phyloP scores from a whole-genome alignment of 345 rosid species.

The Eucalyptus cloeziana region DNA sequence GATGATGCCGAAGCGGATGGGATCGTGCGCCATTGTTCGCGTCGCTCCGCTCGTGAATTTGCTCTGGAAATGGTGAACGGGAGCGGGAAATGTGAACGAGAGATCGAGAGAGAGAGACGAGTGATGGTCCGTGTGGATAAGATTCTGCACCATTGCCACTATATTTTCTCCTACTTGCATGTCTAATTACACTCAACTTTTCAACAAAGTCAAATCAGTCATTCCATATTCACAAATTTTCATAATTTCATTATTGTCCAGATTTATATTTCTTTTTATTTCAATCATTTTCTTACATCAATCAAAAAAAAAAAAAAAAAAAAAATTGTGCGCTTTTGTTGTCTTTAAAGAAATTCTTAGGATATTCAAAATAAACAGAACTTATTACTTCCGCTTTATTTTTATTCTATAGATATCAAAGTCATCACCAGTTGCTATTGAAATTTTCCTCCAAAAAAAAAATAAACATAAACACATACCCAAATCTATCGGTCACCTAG shows the following conservation, averaged over 20 bases:
- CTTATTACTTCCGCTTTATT: no score
- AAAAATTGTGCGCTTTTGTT: not conserved
- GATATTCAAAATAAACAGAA: no score
- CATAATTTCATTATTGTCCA: not conserved
- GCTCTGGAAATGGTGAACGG: not conserved
- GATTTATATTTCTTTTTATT: no score
- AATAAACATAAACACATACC: no score
- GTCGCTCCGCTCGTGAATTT: not conserved
- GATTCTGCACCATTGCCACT: not conserved
- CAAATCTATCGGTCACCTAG: no score
- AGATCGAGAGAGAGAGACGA: not conserved
- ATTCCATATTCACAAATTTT: not conserved
- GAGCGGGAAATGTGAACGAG: not conserved
- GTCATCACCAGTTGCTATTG: rapidly evolving
- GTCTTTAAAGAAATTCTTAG: no score
- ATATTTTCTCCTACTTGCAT: no score
- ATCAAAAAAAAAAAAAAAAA: no score
- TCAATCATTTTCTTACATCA: not conserved
- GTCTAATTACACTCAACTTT: no score
- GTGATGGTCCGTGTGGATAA: not conserved
- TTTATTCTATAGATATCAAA: rapidly evolving
- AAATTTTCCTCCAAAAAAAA: no score
- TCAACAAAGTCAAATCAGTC: not conserved
- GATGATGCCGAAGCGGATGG: constrained; percentile 45
- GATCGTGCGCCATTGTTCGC: not conserved